These are phyloP conservation scores for Podosphaera xanthii DNA, from an alignment of 2,329 filamentous ascomycete genomes.

Conservation along the genomic window DNA sequence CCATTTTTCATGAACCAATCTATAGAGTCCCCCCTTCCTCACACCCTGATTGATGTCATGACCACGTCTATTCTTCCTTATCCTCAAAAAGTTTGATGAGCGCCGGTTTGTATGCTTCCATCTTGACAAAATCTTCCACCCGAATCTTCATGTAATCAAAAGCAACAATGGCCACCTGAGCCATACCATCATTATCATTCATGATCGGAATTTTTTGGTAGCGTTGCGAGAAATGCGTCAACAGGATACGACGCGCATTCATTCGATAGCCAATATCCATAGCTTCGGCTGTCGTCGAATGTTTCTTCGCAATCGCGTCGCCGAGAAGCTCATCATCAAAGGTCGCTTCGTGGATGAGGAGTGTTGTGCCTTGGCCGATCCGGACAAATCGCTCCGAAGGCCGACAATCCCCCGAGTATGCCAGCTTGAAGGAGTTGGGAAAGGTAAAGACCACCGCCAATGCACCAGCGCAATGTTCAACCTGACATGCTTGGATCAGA, in stretches of 20 bases:
- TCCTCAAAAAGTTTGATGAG: conserved; percentile 31
- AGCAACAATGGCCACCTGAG: conserved; percentile 46
- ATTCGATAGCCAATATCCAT: conserved; percentile 55
- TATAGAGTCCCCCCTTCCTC: too few species aligned
- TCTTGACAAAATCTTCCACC: conserved; percentile 44
- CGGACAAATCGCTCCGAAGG: conserved; percentile 46
- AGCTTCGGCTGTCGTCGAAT: conserved; percentile 74
- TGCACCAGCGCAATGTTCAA: conserved; percentile 60
- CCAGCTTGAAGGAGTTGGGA: conserved; percentile 58
- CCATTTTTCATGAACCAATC: too few species aligned
- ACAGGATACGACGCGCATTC: conserved; percentile 54
- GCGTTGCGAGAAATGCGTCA: conserved; percentile 89
- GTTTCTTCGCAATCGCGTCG: conserved; percentile 72
- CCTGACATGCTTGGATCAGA: conserved; percentile 41
- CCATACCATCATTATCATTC: conserved; percentile 20
- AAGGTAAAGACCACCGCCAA: conserved; percentile 60
- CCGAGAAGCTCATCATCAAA: conserved; percentile 66
- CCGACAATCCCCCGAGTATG: conserved; percentile 86
- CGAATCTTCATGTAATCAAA: conserved; percentile 61
- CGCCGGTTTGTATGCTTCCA: conserved; percentile 38
- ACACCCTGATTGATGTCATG: too few species aligned
- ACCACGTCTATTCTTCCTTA: conserved; percentile 5
- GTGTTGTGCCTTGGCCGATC: conserved; percentile 52
- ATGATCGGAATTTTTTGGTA: conserved; percentile 32
- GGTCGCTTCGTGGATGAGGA: conserved; percentile 87